A percentile compares a stretch with the other conserved stretches of the same genome.
These are phyloP conservation scores for Elaeagnus macrophylla DNA, from an alignment of 306 rosid species.

Conservation along the genomic window DNA sequence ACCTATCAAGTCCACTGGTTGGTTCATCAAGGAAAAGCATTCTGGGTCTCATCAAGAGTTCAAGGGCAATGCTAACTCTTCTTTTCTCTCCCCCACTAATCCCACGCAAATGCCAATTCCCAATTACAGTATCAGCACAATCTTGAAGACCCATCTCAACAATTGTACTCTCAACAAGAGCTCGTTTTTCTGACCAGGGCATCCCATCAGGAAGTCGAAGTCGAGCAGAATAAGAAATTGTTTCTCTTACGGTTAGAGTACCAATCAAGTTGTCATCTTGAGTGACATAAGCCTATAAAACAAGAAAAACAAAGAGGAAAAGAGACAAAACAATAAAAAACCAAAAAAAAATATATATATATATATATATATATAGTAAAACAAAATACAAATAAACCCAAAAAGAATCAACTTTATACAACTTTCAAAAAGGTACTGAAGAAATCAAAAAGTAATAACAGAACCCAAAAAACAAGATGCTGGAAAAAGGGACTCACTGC, in stretches of 20 bases:
- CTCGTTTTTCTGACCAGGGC: conserved; percentile 62
- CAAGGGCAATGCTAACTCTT: conserved; percentile 92
- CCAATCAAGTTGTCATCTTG: conserved; percentile 98
- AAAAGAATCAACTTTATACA: too few relatives aligned
- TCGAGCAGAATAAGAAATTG: conserved; percentile 74
- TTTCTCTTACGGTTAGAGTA: conserved; percentile 77
- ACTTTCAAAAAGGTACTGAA: too few relatives aligned
- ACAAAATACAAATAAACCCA: too few relatives aligned
- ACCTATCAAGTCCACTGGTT: conserved; percentile 98
- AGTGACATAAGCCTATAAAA: conserved; percentile 82
- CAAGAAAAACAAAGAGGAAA: neutral
- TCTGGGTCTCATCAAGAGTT: conserved; percentile 84
- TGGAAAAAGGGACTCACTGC: conserved; percentile 45
- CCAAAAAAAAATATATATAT: neutral
- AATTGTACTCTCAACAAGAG: conserved; percentile 77
- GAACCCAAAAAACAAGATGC: neutral
- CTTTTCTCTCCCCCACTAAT: conserved; percentile 97
- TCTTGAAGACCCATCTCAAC: conserved; percentile 93
- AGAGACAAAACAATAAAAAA: neutral
- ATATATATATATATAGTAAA: too few relatives aligned
- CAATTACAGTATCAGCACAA: conserved; percentile 88
- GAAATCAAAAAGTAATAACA: neutral
- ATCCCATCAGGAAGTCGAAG: conserved; percentile 71
- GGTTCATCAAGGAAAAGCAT: conserved; percentile 95
- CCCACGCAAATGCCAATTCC: conserved; percentile 96